phyloP scores from a whole-genome alignment of 2,329 filamentous ascomycete genomes.

The Leptographium procerum region DNA sequence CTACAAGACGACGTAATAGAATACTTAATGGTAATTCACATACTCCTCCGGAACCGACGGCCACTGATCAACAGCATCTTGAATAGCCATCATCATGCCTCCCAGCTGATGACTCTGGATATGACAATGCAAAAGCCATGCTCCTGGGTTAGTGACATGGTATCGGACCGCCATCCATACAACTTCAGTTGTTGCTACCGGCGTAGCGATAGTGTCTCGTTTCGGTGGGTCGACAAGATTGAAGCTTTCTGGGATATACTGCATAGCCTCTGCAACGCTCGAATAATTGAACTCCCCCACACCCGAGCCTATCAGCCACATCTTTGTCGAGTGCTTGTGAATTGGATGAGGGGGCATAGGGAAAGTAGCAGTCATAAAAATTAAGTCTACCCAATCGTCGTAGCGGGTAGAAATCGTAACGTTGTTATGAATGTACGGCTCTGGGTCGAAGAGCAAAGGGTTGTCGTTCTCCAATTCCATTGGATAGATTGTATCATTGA shows the following conservation, averaged over 20 bases:
- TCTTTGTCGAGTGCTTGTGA: conserved; percentile 54
- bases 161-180: conserved; percentile 42
- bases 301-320: conserved; percentile 43
- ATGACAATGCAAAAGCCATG: conserved; percentile 46
- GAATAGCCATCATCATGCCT: conserved; percentile 43
- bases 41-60: conserved; percentile 30
- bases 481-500: conserved; percentile 35
- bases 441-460: conserved; percentile 36
- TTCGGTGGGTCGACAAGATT: conserved; percentile 45
- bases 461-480: conserved; percentile 21
- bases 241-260: conserved; percentile 35
- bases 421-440: conserved; percentile 24
- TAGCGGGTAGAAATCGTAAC: conserved; percentile 35
- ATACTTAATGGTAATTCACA: conserved; percentile 5
- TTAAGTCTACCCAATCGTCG: conserved; percentile 43
- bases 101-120: conserved; percentile 41
- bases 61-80: conserved; percentile 34
- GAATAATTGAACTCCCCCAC: conserved; percentile 38
- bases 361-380: conserved; percentile 31
- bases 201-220: conserved; percentile 36
- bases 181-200: conserved; percentile 17
- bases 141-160: conserved; percentile 38
- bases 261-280: conserved; percentile 39
- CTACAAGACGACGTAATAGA: no score
- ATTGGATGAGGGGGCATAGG: conserved; percentile 47